These are phyloP conservation scores for Fraxinus quadrangulata DNA, from an alignment of 257 asterid genomes.

Conservation along the genomic window DNA sequence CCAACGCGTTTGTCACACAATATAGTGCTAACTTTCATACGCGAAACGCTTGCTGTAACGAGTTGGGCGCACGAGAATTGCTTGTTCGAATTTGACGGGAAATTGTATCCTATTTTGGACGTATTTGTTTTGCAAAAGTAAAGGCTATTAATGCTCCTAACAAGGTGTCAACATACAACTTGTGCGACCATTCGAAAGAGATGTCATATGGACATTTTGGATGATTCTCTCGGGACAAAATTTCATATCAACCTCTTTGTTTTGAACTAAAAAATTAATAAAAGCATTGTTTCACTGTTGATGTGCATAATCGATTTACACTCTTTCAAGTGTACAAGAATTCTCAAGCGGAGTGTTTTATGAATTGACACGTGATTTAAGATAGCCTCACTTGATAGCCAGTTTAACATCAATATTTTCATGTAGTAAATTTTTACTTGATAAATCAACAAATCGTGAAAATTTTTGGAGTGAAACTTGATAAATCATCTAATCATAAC, in stretches of 20 bases:
- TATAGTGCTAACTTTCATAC: neutral
- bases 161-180: conserved; percentile 16
- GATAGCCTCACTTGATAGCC: no score
- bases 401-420: no score
- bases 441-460: no score
- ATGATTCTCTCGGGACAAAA: neutral
- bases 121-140: neutral
- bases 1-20: neutral
- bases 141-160: neutral
- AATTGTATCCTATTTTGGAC: neutral
- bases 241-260: neutral
- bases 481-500: no score
- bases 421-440: no score
- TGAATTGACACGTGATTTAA: neutral
- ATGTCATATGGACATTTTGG: neutral
- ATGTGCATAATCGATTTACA: neutral
- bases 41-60: neutral
- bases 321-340: neutral
- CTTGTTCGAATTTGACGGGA: neutral
- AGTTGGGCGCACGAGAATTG: conserved; percentile 1
- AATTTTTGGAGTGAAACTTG: no score
- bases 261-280: neutral
- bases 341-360: neutral
- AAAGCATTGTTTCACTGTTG: neutral
- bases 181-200: neutral